Evolutionary conservation across 345 rosid genomes (phyloP).

Genomic region (Aquilaria malaccensis): DNA sequence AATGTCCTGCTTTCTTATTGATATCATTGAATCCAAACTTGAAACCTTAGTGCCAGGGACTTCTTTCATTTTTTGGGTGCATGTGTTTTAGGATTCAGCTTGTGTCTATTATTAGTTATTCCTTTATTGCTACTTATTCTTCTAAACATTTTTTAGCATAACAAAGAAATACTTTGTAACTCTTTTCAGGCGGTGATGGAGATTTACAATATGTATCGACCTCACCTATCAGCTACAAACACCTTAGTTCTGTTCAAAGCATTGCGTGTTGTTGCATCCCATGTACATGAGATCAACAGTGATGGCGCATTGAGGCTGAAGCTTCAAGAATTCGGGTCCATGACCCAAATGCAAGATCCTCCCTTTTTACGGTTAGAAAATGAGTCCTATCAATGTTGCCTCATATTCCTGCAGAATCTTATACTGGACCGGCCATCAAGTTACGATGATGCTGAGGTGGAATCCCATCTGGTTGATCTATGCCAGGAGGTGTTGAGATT

Average conservation of each 20-base stretch:
- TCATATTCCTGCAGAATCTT: constrained; percentile 81
- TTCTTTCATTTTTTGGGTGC: no score
- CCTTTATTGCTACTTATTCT: no score
- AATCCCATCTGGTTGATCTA: constrained; percentile 57
- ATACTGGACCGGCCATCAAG: constrained; percentile 44
- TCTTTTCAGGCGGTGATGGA: constrained; percentile 85
- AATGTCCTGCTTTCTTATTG: no score
- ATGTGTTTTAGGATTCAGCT: no score
- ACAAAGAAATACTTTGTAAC: no score
- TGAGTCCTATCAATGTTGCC: constrained; percentile 92
- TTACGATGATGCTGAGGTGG: constrained; percentile 50
- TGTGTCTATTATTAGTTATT: no score
- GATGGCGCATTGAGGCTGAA: constrained; percentile 46
- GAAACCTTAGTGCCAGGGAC: no score
- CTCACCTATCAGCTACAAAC: constrained; percentile 64
- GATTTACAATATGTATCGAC: constrained; percentile 78
- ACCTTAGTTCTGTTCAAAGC: constrained; percentile 72
- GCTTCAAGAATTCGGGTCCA: constrained; percentile 75
- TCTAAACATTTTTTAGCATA: no score
- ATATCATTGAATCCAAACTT: no score
- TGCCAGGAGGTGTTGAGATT: constrained; percentile 69
- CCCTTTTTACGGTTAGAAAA: constrained; percentile 90
- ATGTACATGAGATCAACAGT: constrained; percentile 73
- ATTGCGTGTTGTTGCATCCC: constrained; percentile 72
- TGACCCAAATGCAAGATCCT: constrained; percentile 98